phyloP scores from a whole-genome alignment of 495 filamentous ascomycete species.

The Massariosphaeria phaeospora region DNA sequence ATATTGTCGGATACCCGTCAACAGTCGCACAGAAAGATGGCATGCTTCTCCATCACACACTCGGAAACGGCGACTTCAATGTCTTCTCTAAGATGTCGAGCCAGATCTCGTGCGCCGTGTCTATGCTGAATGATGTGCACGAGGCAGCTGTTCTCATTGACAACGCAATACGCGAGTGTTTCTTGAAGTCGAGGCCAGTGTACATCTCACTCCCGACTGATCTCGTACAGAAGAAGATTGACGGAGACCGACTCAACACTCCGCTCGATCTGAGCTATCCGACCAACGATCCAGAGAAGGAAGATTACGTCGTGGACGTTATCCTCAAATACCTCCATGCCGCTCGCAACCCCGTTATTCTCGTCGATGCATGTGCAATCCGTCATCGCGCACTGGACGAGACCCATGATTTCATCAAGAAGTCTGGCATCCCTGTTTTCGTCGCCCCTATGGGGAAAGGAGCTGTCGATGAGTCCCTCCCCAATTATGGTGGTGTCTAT shows the following conservation, averaged over 20 bases:
- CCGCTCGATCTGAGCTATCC: slow-evolving; percentile 63
- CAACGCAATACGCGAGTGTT: slow-evolving; percentile 73
- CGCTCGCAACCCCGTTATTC: slow-evolving; percentile 71
- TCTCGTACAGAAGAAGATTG: slow-evolving; percentile 73
- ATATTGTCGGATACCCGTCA: slow-evolving; percentile 72
- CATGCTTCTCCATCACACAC: slow-evolving; percentile 83
- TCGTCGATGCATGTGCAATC: slow-evolving; percentile 89
- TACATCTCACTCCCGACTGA: slow-evolving; percentile 86
- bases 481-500: slow-evolving; percentile 81
- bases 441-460: slow-evolving; percentile 92
- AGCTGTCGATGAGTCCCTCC: slow-evolving; percentile 70
- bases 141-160: slow-evolving; percentile 75
- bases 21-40: slow-evolving; percentile 55
- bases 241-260: slow-evolving; percentile 63
- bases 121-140: slow-evolving; percentile 61
- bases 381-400: slow-evolving; percentile 69
- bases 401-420: slow-evolving; percentile 69
- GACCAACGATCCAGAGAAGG: slow-evolving; percentile 63
- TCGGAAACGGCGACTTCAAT: slow-evolving; percentile 85
- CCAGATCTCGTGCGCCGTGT: slow-evolving; percentile 64
- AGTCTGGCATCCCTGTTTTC: slow-evolving; percentile 73
- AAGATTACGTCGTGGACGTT: slow-evolving; percentile 78
- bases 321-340: slow-evolving; percentile 70
- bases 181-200: slow-evolving; percentile 50
- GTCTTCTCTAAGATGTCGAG: slow-evolving; percentile 77